These are phyloP conservation scores for Hyphodiscus hymeniophilus DNA, from an alignment of 495 filamentous ascomycete genomes.

Conservation along the genomic window DNA sequence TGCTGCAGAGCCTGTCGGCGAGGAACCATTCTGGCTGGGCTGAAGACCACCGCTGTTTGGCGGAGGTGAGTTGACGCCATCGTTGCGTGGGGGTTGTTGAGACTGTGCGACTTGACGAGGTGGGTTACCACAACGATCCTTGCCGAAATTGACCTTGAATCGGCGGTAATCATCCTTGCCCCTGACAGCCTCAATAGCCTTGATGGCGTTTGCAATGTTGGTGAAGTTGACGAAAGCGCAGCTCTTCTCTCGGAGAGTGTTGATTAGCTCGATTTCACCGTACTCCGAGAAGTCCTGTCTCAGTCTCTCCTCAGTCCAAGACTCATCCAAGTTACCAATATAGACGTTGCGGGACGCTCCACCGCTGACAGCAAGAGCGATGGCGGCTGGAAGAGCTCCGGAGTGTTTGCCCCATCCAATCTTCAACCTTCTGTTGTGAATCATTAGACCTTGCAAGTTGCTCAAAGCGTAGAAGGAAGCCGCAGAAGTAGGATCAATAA, in stretches of 20 bases:
- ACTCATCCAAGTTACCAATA: conserved; percentile 93
- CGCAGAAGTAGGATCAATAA: conserved; percentile 96
- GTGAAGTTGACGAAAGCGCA: conserved; percentile 99
- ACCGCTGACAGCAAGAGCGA: conserved; percentile 91
- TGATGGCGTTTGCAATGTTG: conserved; percentile 99
- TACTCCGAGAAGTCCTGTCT: conserved; percentile 96
- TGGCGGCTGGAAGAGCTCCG: conserved; percentile 90
- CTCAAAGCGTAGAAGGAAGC: conserved; percentile 97
- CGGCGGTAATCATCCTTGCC: conserved; percentile 92
- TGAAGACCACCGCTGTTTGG: conserved; percentile 29
- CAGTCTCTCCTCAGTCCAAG: conserved; percentile 92
- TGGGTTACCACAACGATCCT: conserved; percentile 95
- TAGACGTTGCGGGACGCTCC: conserved; percentile 96
- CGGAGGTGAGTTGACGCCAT: conserved; percentile 59
- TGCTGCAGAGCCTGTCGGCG: conserved; percentile 41
- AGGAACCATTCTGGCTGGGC: conserved; percentile 47
- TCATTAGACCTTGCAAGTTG: conserved; percentile 97
- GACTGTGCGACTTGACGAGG: conserved; percentile 69
- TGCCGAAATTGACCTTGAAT: conserved; percentile 99
- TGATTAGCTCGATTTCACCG: conserved; percentile 96
- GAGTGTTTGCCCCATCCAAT: conserved; percentile 99
- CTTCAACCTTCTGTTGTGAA: conserved; percentile 95
- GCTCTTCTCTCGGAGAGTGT: conserved; percentile 95
- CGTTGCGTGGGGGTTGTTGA: conserved; percentile 38
- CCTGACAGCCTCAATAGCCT: conserved; percentile 93